Conservation (phyloP, 129 eudicot genomes). For the Chrysanthemum makinoi region DNA sequence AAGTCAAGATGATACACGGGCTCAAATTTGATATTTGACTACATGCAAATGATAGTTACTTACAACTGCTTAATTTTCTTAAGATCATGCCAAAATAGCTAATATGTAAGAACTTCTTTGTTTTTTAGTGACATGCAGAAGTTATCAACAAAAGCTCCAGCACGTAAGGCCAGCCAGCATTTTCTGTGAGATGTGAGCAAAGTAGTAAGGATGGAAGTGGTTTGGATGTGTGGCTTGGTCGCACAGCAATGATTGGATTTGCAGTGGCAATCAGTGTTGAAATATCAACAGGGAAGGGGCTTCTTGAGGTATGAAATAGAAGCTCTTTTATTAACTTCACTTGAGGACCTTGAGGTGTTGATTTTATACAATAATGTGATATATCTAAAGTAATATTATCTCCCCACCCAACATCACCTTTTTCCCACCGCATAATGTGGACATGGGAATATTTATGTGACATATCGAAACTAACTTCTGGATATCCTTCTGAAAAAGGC, state of each 20-base stretch:
- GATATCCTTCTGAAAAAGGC: no score
- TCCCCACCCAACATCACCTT: neutral
- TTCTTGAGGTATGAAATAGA: constrained; percentile 68
- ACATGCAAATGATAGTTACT: neutral
- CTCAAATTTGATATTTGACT: neutral
- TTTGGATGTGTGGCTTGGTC: constrained; percentile 91
- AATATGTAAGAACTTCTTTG: neutral
- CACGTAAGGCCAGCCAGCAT: constrained; percentile 35
- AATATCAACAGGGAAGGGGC: constrained; percentile 92
- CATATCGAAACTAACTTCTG: no score
- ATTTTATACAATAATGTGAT: neutral
- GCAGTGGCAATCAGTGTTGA: constrained; percentile 77
- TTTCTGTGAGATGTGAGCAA: constrained; percentile 77
- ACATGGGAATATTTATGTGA: no score
- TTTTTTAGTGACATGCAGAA: constrained; percentile 43
- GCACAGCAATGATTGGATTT: constrained; percentile 87
- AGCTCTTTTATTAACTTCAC: neutral
- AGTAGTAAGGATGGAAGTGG: constrained; percentile 59
- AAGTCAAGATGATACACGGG: neutral
- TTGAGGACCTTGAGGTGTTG: neutral
- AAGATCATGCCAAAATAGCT: constrained; percentile 7
- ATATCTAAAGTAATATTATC: neutral
- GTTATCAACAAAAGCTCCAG: constrained; percentile 30
- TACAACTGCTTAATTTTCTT: neutral
- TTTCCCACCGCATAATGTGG: no score